These are phyloP conservation scores for Eucalyptus marginata DNA, from an alignment of 345 rosid genomes.

Conservation along the genomic window DNA sequence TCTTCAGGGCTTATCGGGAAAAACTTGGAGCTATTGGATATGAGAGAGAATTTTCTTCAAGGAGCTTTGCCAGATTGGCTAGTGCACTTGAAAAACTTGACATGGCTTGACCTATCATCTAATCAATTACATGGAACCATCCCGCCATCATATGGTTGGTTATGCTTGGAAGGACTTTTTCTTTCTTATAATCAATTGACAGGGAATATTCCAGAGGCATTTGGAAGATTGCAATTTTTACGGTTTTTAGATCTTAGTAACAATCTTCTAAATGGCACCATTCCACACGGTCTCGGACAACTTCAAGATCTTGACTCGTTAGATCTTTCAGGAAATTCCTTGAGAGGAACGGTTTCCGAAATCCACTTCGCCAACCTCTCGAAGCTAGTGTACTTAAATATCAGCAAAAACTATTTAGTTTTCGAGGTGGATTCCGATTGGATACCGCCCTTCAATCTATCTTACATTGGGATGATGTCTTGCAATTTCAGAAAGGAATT, in stretches of 20 bases:
- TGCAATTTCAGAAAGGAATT: neutral
- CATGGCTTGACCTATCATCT: neutral
- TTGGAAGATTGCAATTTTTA: neutral
- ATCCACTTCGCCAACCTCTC: neutral
- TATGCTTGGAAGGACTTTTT: accelerated
- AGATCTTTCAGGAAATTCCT: neutral
- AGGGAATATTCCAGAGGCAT: neutral
- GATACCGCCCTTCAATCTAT: neutral
- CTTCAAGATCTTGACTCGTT: neutral
- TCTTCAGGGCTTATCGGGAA: accelerated
- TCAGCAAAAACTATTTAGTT: neutral
- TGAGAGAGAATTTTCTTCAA: accelerated
- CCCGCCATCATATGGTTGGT: accelerated
- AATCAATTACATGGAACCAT: neutral
- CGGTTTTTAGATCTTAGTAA: neutral
- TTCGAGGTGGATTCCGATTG: neutral
- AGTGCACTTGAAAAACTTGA: neutral
- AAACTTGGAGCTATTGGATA: neutral
- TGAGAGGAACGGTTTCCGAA: neutral
- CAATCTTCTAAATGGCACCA: neutral
- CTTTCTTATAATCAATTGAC: neutral
- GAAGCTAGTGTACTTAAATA: neutral
- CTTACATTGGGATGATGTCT: accelerated
- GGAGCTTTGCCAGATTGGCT: neutral
- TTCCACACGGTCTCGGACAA: neutral